Evolutionary conservation across 2,329 filamentous ascomycete genomes (phyloP).

Genomic region (Xylariaceae sp.): DNA sequence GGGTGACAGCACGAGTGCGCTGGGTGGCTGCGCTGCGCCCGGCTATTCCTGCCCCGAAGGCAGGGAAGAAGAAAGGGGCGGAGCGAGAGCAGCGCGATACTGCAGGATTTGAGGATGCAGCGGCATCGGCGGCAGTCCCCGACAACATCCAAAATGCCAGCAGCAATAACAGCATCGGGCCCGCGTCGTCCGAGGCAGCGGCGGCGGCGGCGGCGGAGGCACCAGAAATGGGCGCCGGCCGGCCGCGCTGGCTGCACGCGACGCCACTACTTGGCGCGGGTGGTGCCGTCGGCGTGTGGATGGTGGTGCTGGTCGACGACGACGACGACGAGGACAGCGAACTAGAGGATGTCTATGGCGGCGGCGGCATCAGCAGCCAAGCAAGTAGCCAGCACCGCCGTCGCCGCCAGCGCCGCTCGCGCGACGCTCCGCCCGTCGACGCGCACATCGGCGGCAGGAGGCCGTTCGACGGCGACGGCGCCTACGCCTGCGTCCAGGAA

Average conservation of each 20-base stretch:
- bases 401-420: constrained; percentile 4
- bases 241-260: constrained; percentile 68
- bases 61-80: no score
- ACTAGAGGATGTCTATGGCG: no score
- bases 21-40: constrained; percentile 46
- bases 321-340: constrained; percentile 30
- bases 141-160: no score
- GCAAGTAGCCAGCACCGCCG: no score
- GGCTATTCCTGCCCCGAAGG: no score
- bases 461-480: constrained; percentile 7
- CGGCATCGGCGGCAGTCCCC: background rate
- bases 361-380: no score
- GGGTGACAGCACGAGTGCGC: constrained; percentile 66
- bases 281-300: constrained; percentile 67
- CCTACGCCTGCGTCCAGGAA: constrained; percentile 1
- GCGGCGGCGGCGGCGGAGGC: no score
- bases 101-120: no score
- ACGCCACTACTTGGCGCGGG: constrained; percentile 63
- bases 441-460: constrained; percentile 7
- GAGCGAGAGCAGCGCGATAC: no score
- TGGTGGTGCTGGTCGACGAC: constrained; percentile 66
- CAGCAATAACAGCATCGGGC: no score
- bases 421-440: constrained; percentile 20
- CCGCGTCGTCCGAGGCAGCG: no score
- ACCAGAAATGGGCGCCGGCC: constrained; percentile 52